Evolutionary conservation across 768 basidiomycete genomes (phyloP), one percentile per base, ranked within the genome.

Genomic region (Pleurotus ostreatus): DNA sequence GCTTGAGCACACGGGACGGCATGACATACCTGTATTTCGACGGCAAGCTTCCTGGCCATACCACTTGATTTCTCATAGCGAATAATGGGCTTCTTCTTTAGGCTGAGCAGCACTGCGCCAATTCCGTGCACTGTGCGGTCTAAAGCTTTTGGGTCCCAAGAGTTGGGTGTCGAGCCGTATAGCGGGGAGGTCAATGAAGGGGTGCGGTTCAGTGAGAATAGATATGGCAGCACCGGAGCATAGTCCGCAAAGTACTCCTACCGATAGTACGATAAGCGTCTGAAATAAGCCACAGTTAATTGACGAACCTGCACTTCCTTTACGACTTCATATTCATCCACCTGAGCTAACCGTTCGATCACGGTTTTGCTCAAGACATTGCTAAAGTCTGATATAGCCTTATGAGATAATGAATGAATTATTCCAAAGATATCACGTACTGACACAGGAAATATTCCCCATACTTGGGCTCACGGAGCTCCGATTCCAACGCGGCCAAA

Each of bases 401-500:
- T 63, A 65, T 59, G 67, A 67, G 55, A 55, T 52, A 38, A 30
- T 57, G 57, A 54, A 55, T 54, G 22, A 30, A 46, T 55, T 58
- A 55, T 60, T 66, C 58, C 51, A 70, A 63, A 71, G 74, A 81
- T 76, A 18, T 80, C 84, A 89, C 87, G 80, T 78, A 93, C 96
- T 89, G 83, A 98, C 96, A 99, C 68, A 99, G 76, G 80, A 96
- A 98, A 74, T 99, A 99, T 74, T 94, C 94, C 69, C 94, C 94
- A 65, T 98, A 99, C 71, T 89, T 89, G 8, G 95, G 96, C 65
- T 93, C 89, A 38, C 79, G 79, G 34, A 99, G 77, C 67, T 99
- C 97, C 55, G 81, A 76, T 61, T 88, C 89, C 55, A 98, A 78
- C 22, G 88, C 89, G 55, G 85, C 85, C 37, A 99, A 75, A 66